Percentiles rank a stretch among this genome's conserved stretches.
phyloP scores from a whole-genome alignment of 192 early-diverging fungal genomes.

The Haplosporangium gracile region DNA sequence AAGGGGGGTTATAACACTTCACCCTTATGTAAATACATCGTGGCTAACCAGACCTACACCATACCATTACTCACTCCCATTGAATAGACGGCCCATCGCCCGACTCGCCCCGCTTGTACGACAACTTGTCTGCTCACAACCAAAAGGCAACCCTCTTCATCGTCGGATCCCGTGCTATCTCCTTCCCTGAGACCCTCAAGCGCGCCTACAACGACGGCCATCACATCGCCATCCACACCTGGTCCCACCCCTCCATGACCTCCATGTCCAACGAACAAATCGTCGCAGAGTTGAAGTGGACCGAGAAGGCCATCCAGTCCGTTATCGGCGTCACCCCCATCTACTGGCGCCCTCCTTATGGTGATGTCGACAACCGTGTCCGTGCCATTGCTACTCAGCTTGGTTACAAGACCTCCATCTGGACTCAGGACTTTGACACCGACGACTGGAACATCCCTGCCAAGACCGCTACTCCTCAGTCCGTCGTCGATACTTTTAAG shows the following conservation, averaged over 20 bases:
- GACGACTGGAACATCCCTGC: conserved; percentile 61
- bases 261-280: conserved; percentile 60
- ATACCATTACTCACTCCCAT: background rate
- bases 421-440: conserved; percentile 65
- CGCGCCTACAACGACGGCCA: conserved; percentile 65
- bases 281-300: conserved; percentile 77
- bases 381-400: conserved; percentile 64
- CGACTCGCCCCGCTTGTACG: conserved; percentile 59
- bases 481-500: conserved; percentile 52
- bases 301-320: conserved; percentile 68
- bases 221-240: conserved; percentile 66
- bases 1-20: background rate
- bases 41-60: no score
- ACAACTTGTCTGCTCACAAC: conserved; percentile 54
- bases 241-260: conserved; percentile 71
- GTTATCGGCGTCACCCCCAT: conserved; percentile 63
- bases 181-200: conserved; percentile 61
- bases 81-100: conserved; percentile 63
- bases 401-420: conserved; percentile 64
- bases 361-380: conserved; percentile 67
- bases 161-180: conserved; percentile 61
- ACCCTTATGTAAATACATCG: no score
- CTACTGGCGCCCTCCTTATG: conserved; percentile 64
- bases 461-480: conserved; percentile 24
- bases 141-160: conserved; percentile 69